Evolutionary conservation across 1,284 basidiomycete species (phyloP).

Genomic region (Cryptococcus amylolentus): DNA sequence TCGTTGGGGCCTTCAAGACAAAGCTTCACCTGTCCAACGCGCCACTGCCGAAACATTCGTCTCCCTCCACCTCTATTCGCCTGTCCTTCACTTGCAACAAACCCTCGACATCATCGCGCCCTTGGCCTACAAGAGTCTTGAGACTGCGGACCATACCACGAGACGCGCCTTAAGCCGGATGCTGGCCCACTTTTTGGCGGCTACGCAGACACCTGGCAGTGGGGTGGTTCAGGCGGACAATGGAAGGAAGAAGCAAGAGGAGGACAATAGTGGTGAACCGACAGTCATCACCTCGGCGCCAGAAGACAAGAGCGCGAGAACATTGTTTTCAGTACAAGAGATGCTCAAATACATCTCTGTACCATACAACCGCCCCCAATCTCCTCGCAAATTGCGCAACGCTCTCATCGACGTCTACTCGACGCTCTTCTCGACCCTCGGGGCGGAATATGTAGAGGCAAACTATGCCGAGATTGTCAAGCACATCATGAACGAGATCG

Average conservation of each 20-base stretch:
- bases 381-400: constrained; percentile 68
- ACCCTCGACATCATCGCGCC: constrained; percentile 51
- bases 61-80: constrained; percentile 32
- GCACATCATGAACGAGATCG: constrained; percentile 76
- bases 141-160: constrained; percentile 78
- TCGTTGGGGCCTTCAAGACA: constrained; percentile 71
- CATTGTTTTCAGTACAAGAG: constrained; percentile 69
- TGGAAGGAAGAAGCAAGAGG: constrained; percentile 60
- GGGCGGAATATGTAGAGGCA: constrained; percentile 70
- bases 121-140: constrained; percentile 71
- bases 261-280: constrained; percentile 59
- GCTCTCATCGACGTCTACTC: constrained; percentile 89
- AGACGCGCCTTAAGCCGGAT: constrained; percentile 73
- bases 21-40: constrained; percentile 79
- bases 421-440: constrained; percentile 71
- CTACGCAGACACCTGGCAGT: constrained; percentile 72
- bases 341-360: constrained; percentile 76
- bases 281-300: constrained; percentile 54
- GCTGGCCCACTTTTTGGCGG: constrained; percentile 76
- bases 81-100: constrained; percentile 30
- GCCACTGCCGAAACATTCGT: constrained; percentile 62
- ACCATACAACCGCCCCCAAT: constrained; percentile 71
- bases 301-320: constrained; percentile 61
- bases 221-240: constrained; percentile 53
- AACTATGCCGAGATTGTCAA: constrained; percentile 76